Evolutionary conservation across 345 rosid genomes (phyloP), one percentile per base, ranked within the genome.

Genomic region (Salix exigua): DNA sequence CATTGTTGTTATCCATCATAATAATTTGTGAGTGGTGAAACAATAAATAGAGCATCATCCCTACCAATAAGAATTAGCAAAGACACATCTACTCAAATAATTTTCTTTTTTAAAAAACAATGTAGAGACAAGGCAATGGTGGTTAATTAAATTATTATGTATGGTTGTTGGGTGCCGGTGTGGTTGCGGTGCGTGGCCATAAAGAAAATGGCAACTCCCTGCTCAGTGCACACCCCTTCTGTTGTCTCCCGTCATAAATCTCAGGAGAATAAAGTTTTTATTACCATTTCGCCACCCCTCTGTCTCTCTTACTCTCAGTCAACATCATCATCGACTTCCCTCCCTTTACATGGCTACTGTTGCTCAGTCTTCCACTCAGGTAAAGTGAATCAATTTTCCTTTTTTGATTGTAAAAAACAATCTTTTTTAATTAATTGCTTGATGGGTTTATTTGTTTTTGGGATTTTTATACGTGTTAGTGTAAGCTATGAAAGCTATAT

Each of bases 331-430:
- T 31, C 83, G 80, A 60, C 33, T 30, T 75, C 75, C 58, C 28
- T 62, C 83, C 71, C 78, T 84, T 71, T 66, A 85, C 86, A 88
- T 90, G 97, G 94, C 97, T n/a, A 87, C 92, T 21, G 77, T 92
- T 38, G 37, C 91, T 89, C 91, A 79, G 80, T 82, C 94, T 40
- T 80, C 82, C 5, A 10, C 89, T 76, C 90, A 88, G 91, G 93
- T 88, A 79, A 68, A 26, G 69, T 72, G 62, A 26, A 75, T 42
- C 21, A 44, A 19, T 30, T 73, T 44, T 65, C 35, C 44, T 26
- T 10, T 72, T 60, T 72, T 14, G 48, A 37, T 58, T 6, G 38
- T 26, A 58, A 30, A 31, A 38, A 19, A 4, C 35, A 48, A 6
- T 62, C 30, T 2, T 25, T 61, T 51, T 58, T 75, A 25, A 51